A percentile compares a stretch with the other conserved stretches of the same genome.
Evolutionary conservation across 2,329 filamentous ascomycete species (phyloP).

Genomic region (Aspergillus sp.): DNA sequence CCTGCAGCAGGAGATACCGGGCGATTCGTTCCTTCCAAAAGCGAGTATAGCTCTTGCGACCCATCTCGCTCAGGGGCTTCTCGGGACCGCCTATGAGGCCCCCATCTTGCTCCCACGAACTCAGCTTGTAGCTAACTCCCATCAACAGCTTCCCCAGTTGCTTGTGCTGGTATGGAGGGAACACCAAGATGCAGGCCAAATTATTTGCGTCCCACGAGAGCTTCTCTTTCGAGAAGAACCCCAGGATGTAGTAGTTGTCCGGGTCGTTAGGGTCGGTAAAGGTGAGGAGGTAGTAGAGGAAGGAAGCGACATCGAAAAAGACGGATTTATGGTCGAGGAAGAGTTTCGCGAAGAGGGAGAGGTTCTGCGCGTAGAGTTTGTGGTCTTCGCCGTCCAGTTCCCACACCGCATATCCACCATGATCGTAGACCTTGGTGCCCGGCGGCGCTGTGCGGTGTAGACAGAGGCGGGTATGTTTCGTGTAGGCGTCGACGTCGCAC

Average conservation of each 20-base stretch:
- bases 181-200: slow-evolving; percentile 90
- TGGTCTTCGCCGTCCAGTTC: slow-evolving; percentile 89
- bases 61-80: slow-evolving; percentile 85
- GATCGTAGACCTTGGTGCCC: slow-evolving; percentile 73
- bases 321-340: slow-evolving; percentile 98
- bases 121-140: slow-evolving; percentile 90
- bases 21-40: slow-evolving; percentile 87
- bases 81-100: slow-evolving; percentile 86
- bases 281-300: slow-evolving; percentile 91
- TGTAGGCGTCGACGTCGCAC: slow-evolving; percentile 38
- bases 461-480: slow-evolving; percentile 50
- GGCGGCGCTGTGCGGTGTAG: slow-evolving; percentile 56
- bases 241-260: slow-evolving; percentile 63
- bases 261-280: slow-evolving; percentile 58
- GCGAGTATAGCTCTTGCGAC: slow-evolving; percentile 74
- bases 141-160: slow-evolving; percentile 87
- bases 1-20: slow-evolving; percentile 58
- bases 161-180: slow-evolving; percentile 91
- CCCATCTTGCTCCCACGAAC: slow-evolving; percentile 64
- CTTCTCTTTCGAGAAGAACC: slow-evolving; percentile 99
- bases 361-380: slow-evolving; percentile 88
- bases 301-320: slow-evolving; percentile 92
- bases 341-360: slow-evolving; percentile 93
- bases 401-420: slow-evolving; percentile 81
- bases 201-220: slow-evolving; percentile 99